phyloP scores from a whole-genome alignment of 148 eudicot genomes.

The Cornus controversa region DNA sequence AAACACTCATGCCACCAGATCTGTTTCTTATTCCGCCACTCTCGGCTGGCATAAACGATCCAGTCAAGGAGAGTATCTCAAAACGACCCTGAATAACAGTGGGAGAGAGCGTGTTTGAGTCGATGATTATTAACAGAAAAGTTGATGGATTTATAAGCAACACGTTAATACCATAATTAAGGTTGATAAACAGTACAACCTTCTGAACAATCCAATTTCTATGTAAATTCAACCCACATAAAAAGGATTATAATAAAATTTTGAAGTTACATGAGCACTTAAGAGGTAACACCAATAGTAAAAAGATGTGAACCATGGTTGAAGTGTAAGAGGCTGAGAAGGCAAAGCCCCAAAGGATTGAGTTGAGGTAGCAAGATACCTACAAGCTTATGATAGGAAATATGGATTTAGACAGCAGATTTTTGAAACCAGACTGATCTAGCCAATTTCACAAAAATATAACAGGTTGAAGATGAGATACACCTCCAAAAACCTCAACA shows the following conservation, averaged over 20 bases:
- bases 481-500: background rate
- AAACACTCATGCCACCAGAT: slow-evolving; percentile 97
- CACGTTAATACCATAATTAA: background rate
- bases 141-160: background rate
- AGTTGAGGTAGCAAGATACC: background rate
- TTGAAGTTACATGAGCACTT: background rate
- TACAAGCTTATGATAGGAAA: slow-evolving; percentile 1
- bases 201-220: background rate
- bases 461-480: background rate
- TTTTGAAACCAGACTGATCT: background rate
- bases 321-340: background rate
- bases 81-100: slow-evolving; percentile 67
- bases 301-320: background rate
- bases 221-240: background rate
- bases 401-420: background rate
- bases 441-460: background rate
- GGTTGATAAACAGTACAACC: slow-evolving; percentile 1
- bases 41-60: slow-evolving; percentile 92
- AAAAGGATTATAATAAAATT: background rate
- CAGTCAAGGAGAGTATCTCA: slow-evolving; percentile 92
- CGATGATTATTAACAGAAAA: background rate
- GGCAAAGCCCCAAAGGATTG: slow-evolving; percentile 1
- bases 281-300: background rate
- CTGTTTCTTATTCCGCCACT: slow-evolving; percentile 83
- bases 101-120: background rate